Conservation (phyloP, 2,329 filamentous ascomycete species). For the Hypoxylon sp. region DNA sequence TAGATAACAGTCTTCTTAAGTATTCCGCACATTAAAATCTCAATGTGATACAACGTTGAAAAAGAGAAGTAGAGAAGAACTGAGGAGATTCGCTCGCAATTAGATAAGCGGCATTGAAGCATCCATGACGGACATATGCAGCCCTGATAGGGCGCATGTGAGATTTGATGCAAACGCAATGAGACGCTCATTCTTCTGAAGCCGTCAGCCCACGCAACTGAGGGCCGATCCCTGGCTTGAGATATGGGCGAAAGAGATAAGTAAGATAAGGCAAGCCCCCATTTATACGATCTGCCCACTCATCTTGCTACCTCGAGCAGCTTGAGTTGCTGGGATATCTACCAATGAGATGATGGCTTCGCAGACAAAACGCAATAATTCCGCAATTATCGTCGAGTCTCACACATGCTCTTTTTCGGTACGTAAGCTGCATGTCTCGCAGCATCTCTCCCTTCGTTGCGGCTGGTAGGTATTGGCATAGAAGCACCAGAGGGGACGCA, state of each 20-base stretch:
- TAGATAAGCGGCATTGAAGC: slow-evolving; percentile 28
- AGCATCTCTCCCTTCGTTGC: slow-evolving; percentile 13
- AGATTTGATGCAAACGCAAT: slow-evolving; percentile 30
- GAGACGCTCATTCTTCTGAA: slow-evolving; percentile 33
- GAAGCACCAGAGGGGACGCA: slow-evolving; percentile 8
- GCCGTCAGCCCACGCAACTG: slow-evolving; percentile 20
- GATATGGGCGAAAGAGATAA: slow-evolving; percentile 33
- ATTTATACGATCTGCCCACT: not conserved
- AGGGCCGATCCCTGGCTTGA: slow-evolving; percentile 25
- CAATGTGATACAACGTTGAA: not conserved
- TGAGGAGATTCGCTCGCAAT: slow-evolving; percentile 14
- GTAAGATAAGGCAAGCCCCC: slow-evolving; percentile 33
- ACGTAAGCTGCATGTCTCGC: slow-evolving; percentile 14
- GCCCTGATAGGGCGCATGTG: slow-evolving; percentile 27
- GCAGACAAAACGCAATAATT: slow-evolving; percentile 11
- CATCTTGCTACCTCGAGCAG: not conserved
- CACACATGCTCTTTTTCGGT: not conserved
- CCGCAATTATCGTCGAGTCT: slow-evolving; percentile 9
- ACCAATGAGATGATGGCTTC: slow-evolving; percentile 26
- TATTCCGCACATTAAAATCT: not conserved
- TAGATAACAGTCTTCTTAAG: not conserved
- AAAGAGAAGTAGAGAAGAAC: slow-evolving; percentile 12
- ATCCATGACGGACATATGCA: slow-evolving; percentile 33
- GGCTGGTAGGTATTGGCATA: slow-evolving; percentile 10
- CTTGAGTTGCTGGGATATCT: slow-evolving; percentile 2